phyloP scores from a whole-genome alignment of 257 asterid genomes.

The Salvia splendens region DNA sequence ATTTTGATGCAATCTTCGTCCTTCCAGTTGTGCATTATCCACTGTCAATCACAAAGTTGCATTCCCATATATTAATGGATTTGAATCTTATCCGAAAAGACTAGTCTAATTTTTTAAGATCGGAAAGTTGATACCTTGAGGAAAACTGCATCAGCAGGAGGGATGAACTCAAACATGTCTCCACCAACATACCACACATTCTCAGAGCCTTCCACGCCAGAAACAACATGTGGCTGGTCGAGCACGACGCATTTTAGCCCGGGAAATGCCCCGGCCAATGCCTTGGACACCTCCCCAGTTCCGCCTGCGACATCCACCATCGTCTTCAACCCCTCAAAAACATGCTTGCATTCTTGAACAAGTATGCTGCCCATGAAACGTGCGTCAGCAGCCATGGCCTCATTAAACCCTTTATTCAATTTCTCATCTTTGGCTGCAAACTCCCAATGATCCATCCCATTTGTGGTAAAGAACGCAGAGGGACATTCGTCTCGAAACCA shows the following conservation, averaged over 20 bases:
- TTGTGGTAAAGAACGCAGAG: neutral
- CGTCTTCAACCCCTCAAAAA: conserved; percentile 11
- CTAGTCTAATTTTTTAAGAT: no score
- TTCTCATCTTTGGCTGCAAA: neutral
- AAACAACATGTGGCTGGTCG: conserved; percentile 34
- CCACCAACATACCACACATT: conserved; percentile 27
- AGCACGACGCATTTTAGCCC: neutral
- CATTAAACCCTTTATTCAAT: neutral
- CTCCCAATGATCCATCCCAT: conserved; percentile 10
- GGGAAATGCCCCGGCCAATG: no score
- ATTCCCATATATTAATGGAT: no score
- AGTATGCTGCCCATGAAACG: neutral
- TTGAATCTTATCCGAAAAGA: no score
- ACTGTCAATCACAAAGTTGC: neutral
- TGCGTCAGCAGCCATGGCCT: conserved; percentile 4
- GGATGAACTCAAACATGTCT: conserved; percentile 27
- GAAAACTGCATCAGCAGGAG: conserved; percentile 20
- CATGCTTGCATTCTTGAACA: neutral
- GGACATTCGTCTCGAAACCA: neutral
- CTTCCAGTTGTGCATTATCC: neutral
- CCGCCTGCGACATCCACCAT: conserved; percentile 23
- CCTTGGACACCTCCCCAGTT: neutral
- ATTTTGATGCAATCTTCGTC: conserved; percentile 14
- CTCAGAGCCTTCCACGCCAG: conserved; percentile 21
- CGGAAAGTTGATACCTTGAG: conserved; percentile 19